Evolutionary conservation across 768 basidiomycete species (phyloP).

Genomic region (Serpula lacrymans): DNA sequence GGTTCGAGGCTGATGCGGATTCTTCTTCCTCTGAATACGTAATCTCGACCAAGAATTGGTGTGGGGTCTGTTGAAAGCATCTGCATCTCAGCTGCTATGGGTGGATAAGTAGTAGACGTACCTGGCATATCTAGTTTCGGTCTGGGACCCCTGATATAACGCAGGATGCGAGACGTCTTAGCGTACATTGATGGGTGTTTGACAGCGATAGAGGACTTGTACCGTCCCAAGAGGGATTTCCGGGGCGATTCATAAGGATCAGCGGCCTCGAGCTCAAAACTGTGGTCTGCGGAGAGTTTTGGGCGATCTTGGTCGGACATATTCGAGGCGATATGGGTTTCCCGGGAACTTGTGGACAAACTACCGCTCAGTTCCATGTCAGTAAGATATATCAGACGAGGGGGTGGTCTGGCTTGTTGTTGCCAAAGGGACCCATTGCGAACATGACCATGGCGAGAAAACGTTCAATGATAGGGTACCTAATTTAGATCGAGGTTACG

Average conservation of each 20-base stretch:
- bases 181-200: conserved; percentile 16
- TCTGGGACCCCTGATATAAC: conserved; percentile 57
- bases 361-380: too few relatives aligned
- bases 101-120: conserved; percentile 12
- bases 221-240: too few relatives aligned
- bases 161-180: conserved; percentile 4
- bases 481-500: too few relatives aligned
- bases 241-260: too few relatives aligned
- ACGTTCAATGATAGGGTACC: too few relatives aligned
- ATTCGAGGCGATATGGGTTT: conserved; percentile 10
- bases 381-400: too few relatives aligned
- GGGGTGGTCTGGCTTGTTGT: too few relatives aligned
- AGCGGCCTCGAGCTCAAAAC: conserved; percentile 1
- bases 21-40: conserved; percentile 32
- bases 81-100: conserved; percentile 1
- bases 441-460: too few relatives aligned
- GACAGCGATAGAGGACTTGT: too few relatives aligned
- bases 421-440: too few relatives aligned
- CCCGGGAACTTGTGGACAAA: too few relatives aligned
- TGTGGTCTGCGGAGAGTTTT: background rate
- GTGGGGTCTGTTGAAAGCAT: conserved; percentile 39
- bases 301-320: conserved; percentile 3
- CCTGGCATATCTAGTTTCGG: conserved; percentile 52
- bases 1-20: conserved; percentile 54
- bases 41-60: conserved; percentile 53